These are phyloP conservation scores for Citeromyces nyonsensis DNA, from an alignment of 805 yeast genomes.

Conservation along the genomic window DNA sequence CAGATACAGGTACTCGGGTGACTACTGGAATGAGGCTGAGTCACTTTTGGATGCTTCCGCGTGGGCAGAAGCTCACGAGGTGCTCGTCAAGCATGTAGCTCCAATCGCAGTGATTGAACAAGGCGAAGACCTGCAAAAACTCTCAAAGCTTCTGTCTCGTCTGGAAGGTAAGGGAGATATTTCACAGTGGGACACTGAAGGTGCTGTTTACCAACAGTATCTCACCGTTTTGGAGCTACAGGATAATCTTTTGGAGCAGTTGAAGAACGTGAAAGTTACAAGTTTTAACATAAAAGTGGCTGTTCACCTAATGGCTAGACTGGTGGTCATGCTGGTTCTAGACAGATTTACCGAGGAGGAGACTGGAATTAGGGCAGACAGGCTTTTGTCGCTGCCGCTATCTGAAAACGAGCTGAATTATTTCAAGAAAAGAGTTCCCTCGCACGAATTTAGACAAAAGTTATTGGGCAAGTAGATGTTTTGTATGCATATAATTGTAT, in stretches of 20 bases:
- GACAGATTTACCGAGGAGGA: conserved; percentile 2
- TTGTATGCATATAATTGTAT: no score
- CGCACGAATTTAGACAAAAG: conserved; percentile 1
- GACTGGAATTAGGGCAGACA: conserved; percentile 12
- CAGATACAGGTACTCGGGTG: conserved; percentile 27
- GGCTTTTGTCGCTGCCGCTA: conserved; percentile 20
- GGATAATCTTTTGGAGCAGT: not conserved
- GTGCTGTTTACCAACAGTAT: conserved; percentile 40
- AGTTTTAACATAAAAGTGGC: conserved; percentile 29
- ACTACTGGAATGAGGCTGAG: conserved; percentile 42
- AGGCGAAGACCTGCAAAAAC: conserved; percentile 8
- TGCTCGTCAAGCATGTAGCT: conserved; percentile 44
- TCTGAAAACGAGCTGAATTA: conserved; percentile 29
- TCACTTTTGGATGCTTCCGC: conserved; percentile 46
- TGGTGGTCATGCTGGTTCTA: conserved; percentile 20
- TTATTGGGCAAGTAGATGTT: conserved; percentile 1
- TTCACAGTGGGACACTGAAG: conserved; percentile 35
- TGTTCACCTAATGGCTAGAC: conserved; percentile 33
- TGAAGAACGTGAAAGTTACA: conserved; percentile 11
- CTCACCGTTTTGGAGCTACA: conserved; percentile 7
- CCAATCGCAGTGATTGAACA: conserved; percentile 54
- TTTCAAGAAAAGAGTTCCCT: conserved; percentile 9
- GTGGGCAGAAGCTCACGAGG: conserved; percentile 48
- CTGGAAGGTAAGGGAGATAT: conserved; percentile 23
- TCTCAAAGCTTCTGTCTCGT: conserved; percentile 21